These are phyloP conservation scores for Diaporthe sp. DNA, from an alignment of 2,329 filamentous ascomycete genomes.

Conservation along the genomic window DNA sequence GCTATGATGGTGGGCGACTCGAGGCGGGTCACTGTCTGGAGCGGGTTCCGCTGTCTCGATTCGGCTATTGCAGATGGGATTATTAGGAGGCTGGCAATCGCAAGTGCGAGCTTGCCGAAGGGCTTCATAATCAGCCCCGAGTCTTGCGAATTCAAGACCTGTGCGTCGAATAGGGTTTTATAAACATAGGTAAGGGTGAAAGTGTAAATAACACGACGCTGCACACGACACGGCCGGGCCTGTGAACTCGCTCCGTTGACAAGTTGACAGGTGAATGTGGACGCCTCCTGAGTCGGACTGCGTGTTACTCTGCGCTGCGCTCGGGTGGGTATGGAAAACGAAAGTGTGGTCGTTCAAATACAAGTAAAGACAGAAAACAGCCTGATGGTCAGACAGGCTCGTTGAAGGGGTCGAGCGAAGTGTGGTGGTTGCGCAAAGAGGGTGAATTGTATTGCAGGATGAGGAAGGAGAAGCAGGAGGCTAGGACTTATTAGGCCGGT, in stretches of 20 bases:
- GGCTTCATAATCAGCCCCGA: constrained; percentile 38
- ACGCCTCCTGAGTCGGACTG: constrained; percentile 10
- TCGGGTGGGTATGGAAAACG: neutral
- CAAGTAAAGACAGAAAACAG: constrained; percentile 24
- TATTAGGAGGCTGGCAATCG: constrained; percentile 46
- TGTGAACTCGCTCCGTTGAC: neutral
- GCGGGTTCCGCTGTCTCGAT: constrained; percentile 81
- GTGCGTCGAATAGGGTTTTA: neutral
- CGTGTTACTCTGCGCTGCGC: neutral
- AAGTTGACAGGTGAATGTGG: neutral
- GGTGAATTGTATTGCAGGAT: neutral
- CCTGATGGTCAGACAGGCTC: constrained; percentile 18
- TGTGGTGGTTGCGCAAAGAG: neutral
- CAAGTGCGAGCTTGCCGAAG: constrained; percentile 35
- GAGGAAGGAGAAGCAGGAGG: constrained; percentile 22
- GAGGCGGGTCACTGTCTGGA: constrained; percentile 80
- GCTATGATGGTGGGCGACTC: constrained; percentile 77
- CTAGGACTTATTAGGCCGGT: constrained; percentile 30
- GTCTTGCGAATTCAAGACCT: constrained; percentile 23
- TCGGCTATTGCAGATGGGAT: constrained; percentile 64
- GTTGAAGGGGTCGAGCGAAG: neutral
- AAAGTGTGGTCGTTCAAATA: constrained; percentile 19
- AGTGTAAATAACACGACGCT: neutral
- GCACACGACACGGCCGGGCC: neutral
- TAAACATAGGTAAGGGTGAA: constrained; percentile 20